Conservation (phyloP, 495 filamentous ascomycete species). For the Podospora pseudopauciseta region DNA sequence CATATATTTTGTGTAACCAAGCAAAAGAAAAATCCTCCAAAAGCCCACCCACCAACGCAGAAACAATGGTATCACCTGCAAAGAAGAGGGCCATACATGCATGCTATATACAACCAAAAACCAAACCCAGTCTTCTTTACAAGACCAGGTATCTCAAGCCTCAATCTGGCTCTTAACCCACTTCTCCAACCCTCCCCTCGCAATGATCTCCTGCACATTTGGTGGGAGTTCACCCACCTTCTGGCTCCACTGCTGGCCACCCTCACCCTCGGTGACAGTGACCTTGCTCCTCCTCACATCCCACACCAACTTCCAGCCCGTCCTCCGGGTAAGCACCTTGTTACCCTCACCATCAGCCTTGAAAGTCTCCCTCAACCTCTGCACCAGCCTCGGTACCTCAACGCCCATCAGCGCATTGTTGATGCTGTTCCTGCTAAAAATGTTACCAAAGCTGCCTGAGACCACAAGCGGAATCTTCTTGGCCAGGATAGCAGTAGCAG, state of each 20-base stretch:
- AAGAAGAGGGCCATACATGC: not conserved
- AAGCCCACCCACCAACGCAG: not conserved
- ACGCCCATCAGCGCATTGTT: conserved; percentile 88
- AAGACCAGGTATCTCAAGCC: not conserved
- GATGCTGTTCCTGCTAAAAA: conserved; percentile 83
- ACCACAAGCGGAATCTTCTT: conserved; percentile 82
- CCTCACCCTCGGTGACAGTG: conserved; percentile 57
- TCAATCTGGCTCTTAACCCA: conserved; percentile 73
- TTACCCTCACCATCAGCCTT: conserved; percentile 29
- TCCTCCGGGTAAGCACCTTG: conserved; percentile 69
- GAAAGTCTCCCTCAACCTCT: conserved; percentile 66
- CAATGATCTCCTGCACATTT: conserved; percentile 89
- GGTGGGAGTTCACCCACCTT: conserved; percentile 81
- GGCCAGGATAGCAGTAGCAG: conserved; percentile 83
- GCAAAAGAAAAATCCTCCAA: not conserved
- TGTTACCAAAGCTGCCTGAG: conserved; percentile 82
- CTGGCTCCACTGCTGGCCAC: conserved; percentile 66
- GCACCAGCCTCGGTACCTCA: conserved; percentile 71
- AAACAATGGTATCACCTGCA: conserved; percentile 13
- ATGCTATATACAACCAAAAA: conserved; percentile 3
- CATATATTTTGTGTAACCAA: not conserved
- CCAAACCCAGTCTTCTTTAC: not conserved
- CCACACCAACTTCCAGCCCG: conserved; percentile 87
- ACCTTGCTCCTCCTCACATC: conserved; percentile 72
- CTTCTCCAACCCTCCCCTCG: conserved; percentile 71